Conservation (phyloP, 257 asterid species). For the Solanum gandarillasii region DNA sequence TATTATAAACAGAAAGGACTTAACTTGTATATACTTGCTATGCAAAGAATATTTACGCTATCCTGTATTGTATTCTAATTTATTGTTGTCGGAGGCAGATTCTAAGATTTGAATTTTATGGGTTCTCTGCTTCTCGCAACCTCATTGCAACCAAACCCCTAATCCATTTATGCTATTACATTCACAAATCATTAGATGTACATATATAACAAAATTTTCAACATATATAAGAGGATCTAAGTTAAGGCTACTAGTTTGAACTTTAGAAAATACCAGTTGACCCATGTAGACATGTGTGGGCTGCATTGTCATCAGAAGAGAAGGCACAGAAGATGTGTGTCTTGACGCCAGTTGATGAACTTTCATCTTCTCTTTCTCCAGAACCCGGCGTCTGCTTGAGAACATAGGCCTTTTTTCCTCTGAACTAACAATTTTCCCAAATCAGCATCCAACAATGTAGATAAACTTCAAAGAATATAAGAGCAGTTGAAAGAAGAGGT, state of each 20-base stretch:
- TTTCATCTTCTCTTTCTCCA: neutral
- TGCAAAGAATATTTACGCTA: neutral
- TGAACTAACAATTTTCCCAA: neutral
- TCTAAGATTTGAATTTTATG: neutral
- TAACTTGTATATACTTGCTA: neutral
- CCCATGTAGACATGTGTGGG: neutral
- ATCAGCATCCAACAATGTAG: neutral
- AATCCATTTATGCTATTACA: neutral
- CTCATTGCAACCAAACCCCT: neutral
- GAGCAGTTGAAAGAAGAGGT: neutral
- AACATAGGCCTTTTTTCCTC: neutral
- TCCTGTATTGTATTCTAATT: neutral
- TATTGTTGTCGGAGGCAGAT: neutral
- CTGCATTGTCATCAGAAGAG: slow-evolving; percentile 1
- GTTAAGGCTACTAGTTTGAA: neutral
- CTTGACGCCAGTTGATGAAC: neutral
- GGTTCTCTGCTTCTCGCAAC: neutral
- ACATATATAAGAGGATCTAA: neutral
- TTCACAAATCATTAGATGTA: neutral
- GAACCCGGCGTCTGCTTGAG: neutral
- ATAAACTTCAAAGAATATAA: neutral
- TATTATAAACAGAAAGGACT: neutral
- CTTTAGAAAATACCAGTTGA: neutral
- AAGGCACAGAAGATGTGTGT: neutral
- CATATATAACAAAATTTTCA: neutral